Conservation (phyloP, 2,329 filamentous ascomycete genomes). For the Aspergillus glaucus region DNA sequence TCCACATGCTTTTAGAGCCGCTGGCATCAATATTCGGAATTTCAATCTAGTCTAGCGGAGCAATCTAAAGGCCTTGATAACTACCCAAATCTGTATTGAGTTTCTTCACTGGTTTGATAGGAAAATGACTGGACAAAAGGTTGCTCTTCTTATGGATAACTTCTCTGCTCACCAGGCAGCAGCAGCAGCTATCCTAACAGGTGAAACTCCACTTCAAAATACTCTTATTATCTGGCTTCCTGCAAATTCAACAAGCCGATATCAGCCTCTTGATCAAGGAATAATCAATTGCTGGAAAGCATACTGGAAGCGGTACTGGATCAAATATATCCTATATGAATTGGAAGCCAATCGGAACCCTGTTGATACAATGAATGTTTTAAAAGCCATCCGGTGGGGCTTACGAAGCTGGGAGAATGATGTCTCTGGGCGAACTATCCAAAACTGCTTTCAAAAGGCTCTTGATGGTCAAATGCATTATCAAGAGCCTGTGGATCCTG, state of each 20-base stretch:
- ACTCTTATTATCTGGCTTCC: conserved; percentile 8
- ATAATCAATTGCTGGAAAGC: not conserved
- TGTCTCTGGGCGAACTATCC: not conserved
- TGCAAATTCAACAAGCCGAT: conserved; percentile 1
- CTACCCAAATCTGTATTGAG: not conserved
- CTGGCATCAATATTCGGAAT: not conserved
- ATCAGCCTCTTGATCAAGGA: conserved; percentile 6
- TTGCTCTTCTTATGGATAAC: conserved; percentile 9
- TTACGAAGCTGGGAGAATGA: conserved; percentile 5
- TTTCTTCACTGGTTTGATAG: conserved; percentile 7
- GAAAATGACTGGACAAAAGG: conserved; percentile 7
- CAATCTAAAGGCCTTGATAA: not conserved
- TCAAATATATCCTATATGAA: not conserved
- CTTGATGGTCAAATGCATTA: not conserved
- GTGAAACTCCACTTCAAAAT: conserved; percentile 1
- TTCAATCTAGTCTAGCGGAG: not conserved
- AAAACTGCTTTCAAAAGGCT: conserved; percentile 6
- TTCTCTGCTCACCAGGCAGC: conserved; percentile 8
- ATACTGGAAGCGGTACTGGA: not conserved
- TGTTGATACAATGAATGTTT: not conserved
- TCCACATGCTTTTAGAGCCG: not conserved
- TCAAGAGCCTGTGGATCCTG: not conserved
- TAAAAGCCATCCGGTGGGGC: conserved; percentile 8
- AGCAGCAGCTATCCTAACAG: conserved; percentile 1
- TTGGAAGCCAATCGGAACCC: not conserved